phyloP scores from a whole-genome alignment of 2,329 filamentous ascomycete species.

The Hymenoscyphus repandus region DNA sequence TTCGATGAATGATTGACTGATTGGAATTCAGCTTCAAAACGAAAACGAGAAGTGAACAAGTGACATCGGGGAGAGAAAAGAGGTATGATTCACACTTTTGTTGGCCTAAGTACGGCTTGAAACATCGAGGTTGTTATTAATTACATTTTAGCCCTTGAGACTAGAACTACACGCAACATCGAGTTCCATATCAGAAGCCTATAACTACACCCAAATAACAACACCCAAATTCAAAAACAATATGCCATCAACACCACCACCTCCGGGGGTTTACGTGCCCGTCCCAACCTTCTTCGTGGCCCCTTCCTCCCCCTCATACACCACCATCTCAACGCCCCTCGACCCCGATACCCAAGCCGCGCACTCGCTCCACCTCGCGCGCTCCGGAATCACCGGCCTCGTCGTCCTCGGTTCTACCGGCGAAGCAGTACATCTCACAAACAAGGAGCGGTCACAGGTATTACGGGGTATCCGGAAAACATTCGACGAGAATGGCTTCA shows the following conservation, averaged over 20 bases:
- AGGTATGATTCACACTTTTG: too few species aligned
- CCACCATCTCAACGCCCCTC: slow-evolving; percentile 31
- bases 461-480: slow-evolving; percentile 49
- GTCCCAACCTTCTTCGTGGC: slow-evolving; percentile 57
- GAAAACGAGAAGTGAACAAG: too few species aligned
- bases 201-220: too few species aligned
- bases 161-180: too few species aligned
- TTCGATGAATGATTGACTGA: too few species aligned
- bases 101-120: too few species aligned
- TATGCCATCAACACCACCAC: slow-evolving; percentile 19
- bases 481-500: slow-evolving; percentile 49
- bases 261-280: slow-evolving; percentile 38
- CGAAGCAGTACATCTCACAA: slow-evolving; percentile 56
- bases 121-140: too few species aligned
- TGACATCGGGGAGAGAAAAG: too few species aligned
- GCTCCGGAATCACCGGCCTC: slow-evolving; percentile 53
- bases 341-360: slow-evolving; percentile 52
- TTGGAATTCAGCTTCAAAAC: too few species aligned
- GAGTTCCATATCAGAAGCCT: too few species aligned
- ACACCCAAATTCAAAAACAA: background rate
- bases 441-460: slow-evolving; percentile 49
- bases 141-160: too few species aligned
- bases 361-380: slow-evolving; percentile 55
- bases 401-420: slow-evolving; percentile 59
- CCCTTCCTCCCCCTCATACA: slow-evolving; percentile 24